Base-by-base conservation (phyloP, 441 rosid genomes). In the Gossypium trilobum region DNA sequence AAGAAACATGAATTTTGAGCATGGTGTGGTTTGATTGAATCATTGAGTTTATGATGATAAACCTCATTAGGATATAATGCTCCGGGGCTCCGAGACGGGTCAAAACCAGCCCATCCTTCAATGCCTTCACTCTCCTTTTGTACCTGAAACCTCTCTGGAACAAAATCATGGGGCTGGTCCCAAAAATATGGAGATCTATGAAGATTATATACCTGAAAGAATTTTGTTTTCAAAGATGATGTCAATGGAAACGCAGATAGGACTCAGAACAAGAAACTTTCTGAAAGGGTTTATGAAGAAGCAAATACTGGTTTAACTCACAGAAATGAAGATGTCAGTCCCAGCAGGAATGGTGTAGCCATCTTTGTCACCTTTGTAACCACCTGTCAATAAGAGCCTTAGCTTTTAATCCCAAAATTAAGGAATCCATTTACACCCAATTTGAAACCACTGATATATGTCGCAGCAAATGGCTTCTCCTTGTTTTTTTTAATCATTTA, bases 41-140 rank as follows among this genome's bases (percentile, higher is more conserved):
- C 23, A 2, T 19, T 58, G n/a, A 48, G 62, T 8, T 29, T 44
- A 9, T 2, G 1, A 44, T 1, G 31, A 2, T 23, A 70, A n/a
- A 91, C 97, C 98, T 93, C 97, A 13, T 91, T 93, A 0, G 96
- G 97, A 71, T 93, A 91, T 14, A 93, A 80, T 20, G 95, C 96
- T 68, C 98, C 97, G 4, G 87, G 95, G 85, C 96, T 91, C 65
- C 98, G 82, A 77, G 89, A 84, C 31, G 97, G 97, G 81, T 93
- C 95, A 14, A 89, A 93, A 74, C 97, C 98, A 0, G 85, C 82
- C 98, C 97, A 93, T 46, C 96, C 98, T 77, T 91, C 92, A 5
- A 91, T 81, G 16, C 82, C 91, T 36, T 83, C 82, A 46, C 82
- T 85, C 74, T 84, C 81, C 65, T 74, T 87, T 46, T 46, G 75